Base-by-base conservation (phyloP, 179 eudicot species). In the Amaranthus tricolor region DNA sequence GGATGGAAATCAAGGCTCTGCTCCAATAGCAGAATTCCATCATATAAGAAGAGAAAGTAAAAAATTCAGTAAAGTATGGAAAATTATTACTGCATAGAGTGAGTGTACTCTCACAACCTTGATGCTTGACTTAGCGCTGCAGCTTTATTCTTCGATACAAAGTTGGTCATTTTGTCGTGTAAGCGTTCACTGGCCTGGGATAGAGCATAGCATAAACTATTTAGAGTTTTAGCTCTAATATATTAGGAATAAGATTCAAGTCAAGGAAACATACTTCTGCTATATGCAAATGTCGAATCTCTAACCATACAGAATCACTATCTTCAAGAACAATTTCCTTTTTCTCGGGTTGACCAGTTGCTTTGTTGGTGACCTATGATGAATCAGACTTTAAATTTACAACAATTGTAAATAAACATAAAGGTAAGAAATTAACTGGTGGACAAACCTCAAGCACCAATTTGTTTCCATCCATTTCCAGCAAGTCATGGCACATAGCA, bases 401-500 rank as follows among this genome's bases (percentile, higher is more conserved):
- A 14, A 69, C 48, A 60, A 44, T 40, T 71, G 56, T 24, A 52
- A 24, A 48, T 68, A 56, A 69, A 69, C 12, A 77, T 50, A 73
- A 65, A 19, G 21, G 61, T 17, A 11, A 53, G 10, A 19, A 7
- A 64, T 63, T 45, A 58, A 53, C 50, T 20, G 61, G 2, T 72
- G 67, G 71, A 74, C 83, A 54, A 79, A 95, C 99, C 99, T 95
- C 99, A 31, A 87, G 71, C 31, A 84, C 82, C 78, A 86, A 88
- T 89, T 93, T 95, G 81, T 95, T 91, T 75, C 99, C 99, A n/a
- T 93, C 90, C 90, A 93, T 82, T 60, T 93, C 96, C 54, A 95
- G 89, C 73, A 95, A 85, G 78, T 95, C 99, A 74, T 91, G 99
- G 72, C 98, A 93, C 98, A 95, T 95, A 71, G 99, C 98, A 84